These are phyloP conservation scores for Mycena venus DNA, from an alignment of 768 basidiomycete genomes.

Conservation along the genomic window DNA sequence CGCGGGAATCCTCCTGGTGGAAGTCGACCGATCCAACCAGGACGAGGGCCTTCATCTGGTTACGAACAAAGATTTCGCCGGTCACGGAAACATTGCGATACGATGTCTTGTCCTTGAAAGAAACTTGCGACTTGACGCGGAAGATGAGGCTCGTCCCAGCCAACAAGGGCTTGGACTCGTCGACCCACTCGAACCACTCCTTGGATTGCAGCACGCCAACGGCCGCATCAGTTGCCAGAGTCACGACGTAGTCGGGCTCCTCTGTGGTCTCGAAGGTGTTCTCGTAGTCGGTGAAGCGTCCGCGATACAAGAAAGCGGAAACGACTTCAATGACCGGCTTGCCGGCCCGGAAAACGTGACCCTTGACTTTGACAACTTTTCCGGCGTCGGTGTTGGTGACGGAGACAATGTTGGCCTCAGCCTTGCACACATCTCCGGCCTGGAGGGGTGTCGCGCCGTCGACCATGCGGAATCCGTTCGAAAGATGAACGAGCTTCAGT, in stretches of 20 bases:
- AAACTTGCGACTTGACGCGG: conserved; percentile 87
- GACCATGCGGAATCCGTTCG: conserved; percentile 94
- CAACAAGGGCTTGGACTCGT: conserved; percentile 80
- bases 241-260: conserved; percentile 90
- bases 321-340: conserved; percentile 92
- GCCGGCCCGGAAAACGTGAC: conserved; percentile 81
- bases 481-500: conserved; percentile 95
- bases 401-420: conserved; percentile 89
- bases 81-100: conserved; percentile 85
- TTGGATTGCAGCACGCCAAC: conserved; percentile 95
- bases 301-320: conserved; percentile 97
- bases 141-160: conserved; percentile 90
- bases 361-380: conserved; percentile 93
- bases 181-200: conserved; percentile 98
- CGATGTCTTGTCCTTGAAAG: conserved; percentile 92
- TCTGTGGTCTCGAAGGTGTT: conserved; percentile 96
- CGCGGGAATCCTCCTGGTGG: conserved; percentile 87
- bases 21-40: conserved; percentile 92
- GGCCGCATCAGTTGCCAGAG: conserved; percentile 79
- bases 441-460: conserved; percentile 81
- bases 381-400: conserved; percentile 93
- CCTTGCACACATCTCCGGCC: conserved; percentile 91
- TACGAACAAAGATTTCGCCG: conserved; percentile 89
- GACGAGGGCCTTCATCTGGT: conserved; percentile 89
- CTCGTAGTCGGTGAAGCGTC: conserved; percentile 91